Evolutionary conservation across 2,329 filamentous ascomycete genomes (phyloP).

Genomic region (Fusarium coffeatum): DNA sequence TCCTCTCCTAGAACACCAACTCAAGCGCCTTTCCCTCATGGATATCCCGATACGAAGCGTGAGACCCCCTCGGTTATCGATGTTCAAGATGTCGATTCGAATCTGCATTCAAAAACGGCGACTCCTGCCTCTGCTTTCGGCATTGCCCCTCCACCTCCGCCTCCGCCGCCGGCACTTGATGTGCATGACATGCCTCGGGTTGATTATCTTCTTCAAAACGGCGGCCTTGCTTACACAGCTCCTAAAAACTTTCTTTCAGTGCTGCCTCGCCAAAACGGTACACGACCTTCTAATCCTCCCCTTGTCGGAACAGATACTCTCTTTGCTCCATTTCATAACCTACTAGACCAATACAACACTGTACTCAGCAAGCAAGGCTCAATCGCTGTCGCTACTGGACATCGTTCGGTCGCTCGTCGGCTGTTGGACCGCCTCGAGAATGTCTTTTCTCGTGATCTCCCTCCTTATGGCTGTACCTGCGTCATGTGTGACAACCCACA

Average conservation of each 20-base stretch:
- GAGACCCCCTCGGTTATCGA: conserved; percentile 51
- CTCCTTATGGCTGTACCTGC: conserved; percentile 85
- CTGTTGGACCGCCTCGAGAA: conserved; percentile 91
- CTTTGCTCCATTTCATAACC: conserved; percentile 83
- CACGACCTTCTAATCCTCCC: conserved; percentile 71
- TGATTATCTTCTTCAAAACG: conserved; percentile 91
- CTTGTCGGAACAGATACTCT: conserved; percentile 76
- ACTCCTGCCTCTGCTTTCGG: conserved; percentile 52
- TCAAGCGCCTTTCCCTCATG: conserved; percentile 62
- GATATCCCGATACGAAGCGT: conserved; percentile 56
- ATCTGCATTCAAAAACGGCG: conserved; percentile 53
- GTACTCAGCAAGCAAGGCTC: conserved; percentile 89
- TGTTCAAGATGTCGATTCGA: conserved; percentile 51
- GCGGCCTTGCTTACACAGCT: conserved; percentile 78
- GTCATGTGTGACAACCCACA: conserved; percentile 78
- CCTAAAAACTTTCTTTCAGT: conserved; percentile 79
- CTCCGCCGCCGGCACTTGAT: conserved; percentile 81
- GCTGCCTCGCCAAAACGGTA: conserved; percentile 67
- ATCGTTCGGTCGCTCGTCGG: conserved; percentile 91
- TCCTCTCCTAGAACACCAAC: conserved; percentile 73
- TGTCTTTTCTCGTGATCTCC: conserved; percentile 93
- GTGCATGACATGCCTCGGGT: conserved; percentile 81
- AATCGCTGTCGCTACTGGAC: conserved; percentile 92
- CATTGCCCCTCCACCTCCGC: conserved; percentile 61
- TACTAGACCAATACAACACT: conserved; percentile 86